These are phyloP conservation scores for Capsella rubella DNA, from an alignment of 441 rosid genomes.

Conservation along the genomic window DNA sequence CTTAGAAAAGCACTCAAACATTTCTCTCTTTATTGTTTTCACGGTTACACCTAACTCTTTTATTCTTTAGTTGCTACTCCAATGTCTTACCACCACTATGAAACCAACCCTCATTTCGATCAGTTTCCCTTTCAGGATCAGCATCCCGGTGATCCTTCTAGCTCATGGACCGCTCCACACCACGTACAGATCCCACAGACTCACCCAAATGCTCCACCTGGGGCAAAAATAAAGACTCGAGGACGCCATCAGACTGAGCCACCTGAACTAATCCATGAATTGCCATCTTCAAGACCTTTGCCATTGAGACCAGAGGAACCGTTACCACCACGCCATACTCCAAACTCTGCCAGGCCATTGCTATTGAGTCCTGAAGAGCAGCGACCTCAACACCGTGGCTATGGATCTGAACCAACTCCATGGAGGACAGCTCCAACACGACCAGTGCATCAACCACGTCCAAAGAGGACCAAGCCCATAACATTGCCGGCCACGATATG, in stretches of 20 bases:
- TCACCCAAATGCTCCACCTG: constrained; percentile 26
- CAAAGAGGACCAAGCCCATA: constrained; percentile 46
- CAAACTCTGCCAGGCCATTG: constrained; percentile 41
- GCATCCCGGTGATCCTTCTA: constrained; percentile 38
- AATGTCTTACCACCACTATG: constrained; percentile 53
- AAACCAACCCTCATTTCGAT: constrained; percentile 72
- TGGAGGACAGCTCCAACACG: constrained; percentile 38
- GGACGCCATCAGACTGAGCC: constrained; percentile 39
- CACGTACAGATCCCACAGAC: constrained; percentile 24
- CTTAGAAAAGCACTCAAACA: constrained; percentile 17
- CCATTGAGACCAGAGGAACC: constrained; percentile 45
- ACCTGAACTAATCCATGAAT: constrained; percentile 34
- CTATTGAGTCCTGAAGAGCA: constrained; percentile 40
- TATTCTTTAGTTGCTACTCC: constrained; percentile 11
- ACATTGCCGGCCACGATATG: constrained; percentile 58
- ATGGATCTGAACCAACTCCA: constrained; percentile 37
- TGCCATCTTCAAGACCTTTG: constrained; percentile 40
- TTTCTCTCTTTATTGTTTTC: constrained; percentile 40
- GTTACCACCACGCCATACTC: constrained; percentile 39
- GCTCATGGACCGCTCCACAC: constrained; percentile 38
- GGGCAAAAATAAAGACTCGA: constrained; percentile 40
- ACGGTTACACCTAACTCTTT: constrained; percentile 37
- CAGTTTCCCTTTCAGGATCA: constrained; percentile 34
- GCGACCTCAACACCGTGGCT: constrained; percentile 32
- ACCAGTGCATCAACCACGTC: constrained; percentile 21